phyloP scores from a whole-genome alignment of 1,139 yeast species.

The Insectozyma bohioensis region DNA sequence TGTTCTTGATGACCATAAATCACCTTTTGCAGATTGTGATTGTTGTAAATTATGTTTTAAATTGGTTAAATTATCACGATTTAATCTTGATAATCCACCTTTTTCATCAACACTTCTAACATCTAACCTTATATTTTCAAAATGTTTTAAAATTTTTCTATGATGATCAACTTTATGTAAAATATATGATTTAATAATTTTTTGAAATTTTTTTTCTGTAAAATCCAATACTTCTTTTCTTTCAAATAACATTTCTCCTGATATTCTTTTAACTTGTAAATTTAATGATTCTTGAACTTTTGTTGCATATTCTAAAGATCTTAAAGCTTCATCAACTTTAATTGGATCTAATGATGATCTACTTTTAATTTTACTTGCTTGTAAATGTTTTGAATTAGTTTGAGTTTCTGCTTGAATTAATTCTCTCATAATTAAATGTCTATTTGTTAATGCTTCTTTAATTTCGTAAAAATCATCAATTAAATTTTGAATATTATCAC shows the following conservation, averaged over 20 bases:
- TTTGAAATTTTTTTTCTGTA: slow-evolving; percentile 56
- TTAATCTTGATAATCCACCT: slow-evolving; percentile 83
- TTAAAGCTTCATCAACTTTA: slow-evolving; percentile 87
- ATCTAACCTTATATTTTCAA: slow-evolving; percentile 75
- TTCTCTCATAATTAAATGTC: slow-evolving; percentile 91
- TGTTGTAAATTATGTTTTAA: slow-evolving; percentile 45
- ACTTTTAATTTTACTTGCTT: slow-evolving; percentile 73
- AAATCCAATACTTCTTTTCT: slow-evolving; percentile 54
- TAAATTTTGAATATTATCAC: slow-evolving; percentile 69
- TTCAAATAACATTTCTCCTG: slow-evolving; percentile 83
- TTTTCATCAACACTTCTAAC: slow-evolving; percentile 73
- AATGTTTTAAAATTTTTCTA: slow-evolving; percentile 70
- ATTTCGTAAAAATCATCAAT: slow-evolving; percentile 79
- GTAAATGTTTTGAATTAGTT: slow-evolving; percentile 67
- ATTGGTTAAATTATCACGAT: slow-evolving; percentile 62
- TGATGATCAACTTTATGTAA: slow-evolving; percentile 82
- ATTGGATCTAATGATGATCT: slow-evolving; percentile 79
- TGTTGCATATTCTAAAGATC: slow-evolving; percentile 78
- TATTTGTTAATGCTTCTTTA: slow-evolving; percentile 88
- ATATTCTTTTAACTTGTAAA: slow-evolving; percentile 74
- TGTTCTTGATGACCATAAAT: slow-evolving; percentile 63
- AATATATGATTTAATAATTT: slow-evolving; percentile 58
- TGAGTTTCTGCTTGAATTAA: slow-evolving; percentile 73
- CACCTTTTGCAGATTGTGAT: slow-evolving; percentile 56
- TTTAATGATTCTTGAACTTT: slow-evolving; percentile 73